These are phyloP conservation scores for Termitomyces sp. DNA, from an alignment of 768 basidiomycete genomes.

Conservation along the genomic window DNA sequence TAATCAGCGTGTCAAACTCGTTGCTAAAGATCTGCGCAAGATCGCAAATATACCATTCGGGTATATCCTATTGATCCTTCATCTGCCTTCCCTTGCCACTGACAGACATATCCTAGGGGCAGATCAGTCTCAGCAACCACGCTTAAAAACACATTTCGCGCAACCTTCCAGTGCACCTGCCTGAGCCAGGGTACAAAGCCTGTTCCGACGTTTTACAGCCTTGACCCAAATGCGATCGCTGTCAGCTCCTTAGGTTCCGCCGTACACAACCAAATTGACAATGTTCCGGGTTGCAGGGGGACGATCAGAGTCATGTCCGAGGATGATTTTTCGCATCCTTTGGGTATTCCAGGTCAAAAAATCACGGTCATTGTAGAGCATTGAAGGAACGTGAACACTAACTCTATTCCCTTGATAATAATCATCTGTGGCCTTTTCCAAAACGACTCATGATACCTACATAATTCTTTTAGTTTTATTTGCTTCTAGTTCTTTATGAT, in stretches of 20 bases:
- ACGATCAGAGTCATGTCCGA: constrained; percentile 16
- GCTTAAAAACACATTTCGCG: neutral
- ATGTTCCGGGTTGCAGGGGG: constrained; percentile 16
- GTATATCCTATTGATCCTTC: constrained; percentile 14
- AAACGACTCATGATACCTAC: neutral
- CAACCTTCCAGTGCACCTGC: neutral
- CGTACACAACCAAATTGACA: neutral
- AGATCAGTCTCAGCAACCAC: neutral
- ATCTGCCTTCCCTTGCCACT: neutral
- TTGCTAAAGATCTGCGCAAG: constrained; percentile 23
- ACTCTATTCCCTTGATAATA: too few relatives aligned
- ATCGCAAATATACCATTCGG: constrained; percentile 22
- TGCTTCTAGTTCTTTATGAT: neutral
- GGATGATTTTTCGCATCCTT: constrained; percentile 20
- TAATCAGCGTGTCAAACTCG: constrained; percentile 16
- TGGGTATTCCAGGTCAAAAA: constrained; percentile 22
- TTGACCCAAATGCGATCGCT: neutral
- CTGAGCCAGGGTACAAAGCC: neutral
- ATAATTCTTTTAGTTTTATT: neutral
- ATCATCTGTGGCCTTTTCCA: neutral
- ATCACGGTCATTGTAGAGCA: constrained; percentile 19
- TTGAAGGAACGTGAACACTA: neutral
- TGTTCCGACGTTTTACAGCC: neutral
- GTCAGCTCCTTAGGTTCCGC: neutral
- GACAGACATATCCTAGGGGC: neutral